These are phyloP conservation scores for Auxenochlorella pyrenoidosa DNA, from an alignment of 139 green algal species.

Conservation along the genomic window DNA sequence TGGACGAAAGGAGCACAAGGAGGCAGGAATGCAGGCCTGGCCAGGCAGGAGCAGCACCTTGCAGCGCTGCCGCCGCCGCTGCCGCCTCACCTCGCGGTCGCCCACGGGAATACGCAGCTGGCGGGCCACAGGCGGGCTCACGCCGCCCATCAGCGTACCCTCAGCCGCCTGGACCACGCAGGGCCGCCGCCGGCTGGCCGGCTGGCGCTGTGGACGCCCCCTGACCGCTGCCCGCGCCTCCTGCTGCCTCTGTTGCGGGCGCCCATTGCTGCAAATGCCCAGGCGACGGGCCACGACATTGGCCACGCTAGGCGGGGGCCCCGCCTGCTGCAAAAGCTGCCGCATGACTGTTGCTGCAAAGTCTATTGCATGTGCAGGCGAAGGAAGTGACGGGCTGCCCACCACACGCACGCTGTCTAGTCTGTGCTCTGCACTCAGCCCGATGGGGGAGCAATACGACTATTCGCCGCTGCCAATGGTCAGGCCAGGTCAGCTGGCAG, in stretches of 20 bases:
- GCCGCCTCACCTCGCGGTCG: conserved; percentile 25
- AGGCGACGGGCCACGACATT: too few relatives aligned
- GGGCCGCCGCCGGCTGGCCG: not conserved
- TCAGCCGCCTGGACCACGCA: not conserved
- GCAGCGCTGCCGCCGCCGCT: not conserved
- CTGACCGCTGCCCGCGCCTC: not conserved
- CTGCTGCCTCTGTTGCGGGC: not conserved
- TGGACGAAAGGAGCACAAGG: too few relatives aligned
- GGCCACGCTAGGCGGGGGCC: not conserved
- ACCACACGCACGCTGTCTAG: too few relatives aligned
- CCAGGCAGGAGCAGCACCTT: not conserved
- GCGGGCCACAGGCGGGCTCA: conserved; percentile 19
- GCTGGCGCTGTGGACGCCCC: not conserved
- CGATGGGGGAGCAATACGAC: too few relatives aligned
- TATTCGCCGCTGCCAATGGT: not conserved
- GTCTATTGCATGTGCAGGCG: too few relatives aligned
- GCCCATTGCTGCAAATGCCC: too few relatives aligned
- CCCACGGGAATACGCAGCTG: conserved; percentile 38
- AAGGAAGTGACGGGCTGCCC: too few relatives aligned
- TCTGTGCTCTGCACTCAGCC: too few relatives aligned
- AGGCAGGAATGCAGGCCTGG: not conserved
- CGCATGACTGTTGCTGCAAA: too few relatives aligned
- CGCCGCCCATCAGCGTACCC: conserved; percentile 4
- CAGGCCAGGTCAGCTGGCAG: not conserved
- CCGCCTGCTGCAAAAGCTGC: not conserved